Evolutionary conservation across 2,329 filamentous ascomycete genomes (phyloP).

Genomic region (Aquanectria penicillioides): DNA sequence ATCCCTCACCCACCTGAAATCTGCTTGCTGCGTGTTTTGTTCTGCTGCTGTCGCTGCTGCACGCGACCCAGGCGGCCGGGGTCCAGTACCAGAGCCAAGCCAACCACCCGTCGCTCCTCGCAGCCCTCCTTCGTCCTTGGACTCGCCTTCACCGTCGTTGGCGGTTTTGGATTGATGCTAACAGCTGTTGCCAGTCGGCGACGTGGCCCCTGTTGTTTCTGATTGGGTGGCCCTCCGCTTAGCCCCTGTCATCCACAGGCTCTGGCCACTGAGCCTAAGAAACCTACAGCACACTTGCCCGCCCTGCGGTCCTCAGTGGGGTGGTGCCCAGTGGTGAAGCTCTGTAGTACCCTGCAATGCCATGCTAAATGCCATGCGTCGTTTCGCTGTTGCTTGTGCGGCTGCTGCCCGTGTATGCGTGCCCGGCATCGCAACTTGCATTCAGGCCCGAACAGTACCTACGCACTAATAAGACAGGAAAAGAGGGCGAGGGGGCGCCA

Average conservation of each 20-base stretch:
- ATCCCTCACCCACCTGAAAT: conserved; percentile 39
- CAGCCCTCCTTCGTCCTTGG: conserved; percentile 33
- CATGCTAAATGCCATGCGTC: conserved; percentile 13
- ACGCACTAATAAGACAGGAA: no score
- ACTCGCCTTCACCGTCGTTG: conserved; percentile 39
- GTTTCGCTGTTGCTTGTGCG: background rate
- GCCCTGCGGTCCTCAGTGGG: conserved; percentile 4
- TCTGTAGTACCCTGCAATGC: background rate
- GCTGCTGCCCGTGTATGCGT: background rate
- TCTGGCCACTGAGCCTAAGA: no score
- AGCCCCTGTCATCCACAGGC: conserved; percentile 7
- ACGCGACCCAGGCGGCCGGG: conserved; percentile 30
- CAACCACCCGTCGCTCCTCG: conserved; percentile 35
- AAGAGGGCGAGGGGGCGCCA: no score
- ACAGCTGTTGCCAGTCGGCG: conserved; percentile 26
- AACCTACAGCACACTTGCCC: conserved; percentile 6
- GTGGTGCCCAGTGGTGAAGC: no score
- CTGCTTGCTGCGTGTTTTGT: conserved; percentile 24
- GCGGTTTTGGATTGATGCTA: conserved; percentile 43
- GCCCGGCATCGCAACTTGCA: conserved; percentile 6
- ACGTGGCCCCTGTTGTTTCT: conserved; percentile 38
- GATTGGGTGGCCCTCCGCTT: conserved; percentile 26
- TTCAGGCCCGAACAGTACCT: conserved; percentile 6
- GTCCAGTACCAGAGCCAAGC: conserved; percentile 29
- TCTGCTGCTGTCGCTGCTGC: conserved; percentile 28